Conservation (phyloP, 75 land plant genomes). For the Sequoiadendron giganteum region DNA sequence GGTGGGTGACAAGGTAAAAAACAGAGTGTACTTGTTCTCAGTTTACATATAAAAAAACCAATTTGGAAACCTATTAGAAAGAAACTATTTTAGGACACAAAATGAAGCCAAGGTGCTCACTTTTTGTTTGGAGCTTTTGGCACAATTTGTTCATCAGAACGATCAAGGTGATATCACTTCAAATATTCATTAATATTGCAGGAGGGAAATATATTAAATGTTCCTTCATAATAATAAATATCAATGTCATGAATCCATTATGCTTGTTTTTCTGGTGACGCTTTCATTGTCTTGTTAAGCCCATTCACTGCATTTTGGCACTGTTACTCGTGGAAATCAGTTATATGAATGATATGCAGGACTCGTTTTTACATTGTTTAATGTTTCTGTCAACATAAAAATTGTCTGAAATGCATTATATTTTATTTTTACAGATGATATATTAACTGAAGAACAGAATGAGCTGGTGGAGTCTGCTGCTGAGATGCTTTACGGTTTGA, state of each 20-base stretch:
- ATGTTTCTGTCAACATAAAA: background rate
- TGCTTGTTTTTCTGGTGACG: background rate
- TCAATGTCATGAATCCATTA: background rate
- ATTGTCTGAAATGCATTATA: background rate
- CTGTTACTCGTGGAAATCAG: background rate
- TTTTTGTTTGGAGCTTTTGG: background rate
- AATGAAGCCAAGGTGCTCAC: background rate
- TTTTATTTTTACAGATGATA: constrained; percentile 36
- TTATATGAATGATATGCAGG: background rate
- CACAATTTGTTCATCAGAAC: background rate
- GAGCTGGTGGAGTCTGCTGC: constrained; percentile 80
- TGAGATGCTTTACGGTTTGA: constrained; percentile 75
- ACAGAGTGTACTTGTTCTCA: too few species aligned
- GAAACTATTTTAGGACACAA: background rate
- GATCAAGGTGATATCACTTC: background rate
- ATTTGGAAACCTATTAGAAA: background rate
- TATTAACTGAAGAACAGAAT: constrained; percentile 68
- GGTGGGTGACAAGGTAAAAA: too few species aligned
- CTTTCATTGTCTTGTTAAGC: background rate
- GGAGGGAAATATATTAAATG: background rate
- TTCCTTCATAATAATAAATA: background rate
- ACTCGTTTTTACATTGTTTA: background rate
- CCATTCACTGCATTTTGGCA: background rate
- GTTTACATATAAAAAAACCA: background rate
- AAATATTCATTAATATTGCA: background rate